Conservation (phyloP, 176 grass and related monocot species). For the Aegilops umbellulata region DNA sequence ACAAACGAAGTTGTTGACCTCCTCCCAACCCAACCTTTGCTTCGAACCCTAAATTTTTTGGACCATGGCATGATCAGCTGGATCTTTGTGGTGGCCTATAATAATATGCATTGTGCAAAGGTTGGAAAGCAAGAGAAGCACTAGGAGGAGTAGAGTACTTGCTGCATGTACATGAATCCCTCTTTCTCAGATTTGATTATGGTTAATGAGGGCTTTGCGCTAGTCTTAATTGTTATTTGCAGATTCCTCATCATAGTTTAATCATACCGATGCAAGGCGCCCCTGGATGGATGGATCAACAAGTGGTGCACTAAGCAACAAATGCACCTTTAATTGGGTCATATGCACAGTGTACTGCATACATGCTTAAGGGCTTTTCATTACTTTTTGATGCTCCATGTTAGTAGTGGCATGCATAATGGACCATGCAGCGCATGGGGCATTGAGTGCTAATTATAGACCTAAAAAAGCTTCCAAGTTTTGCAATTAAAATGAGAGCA, state of each 20-base stretch:
- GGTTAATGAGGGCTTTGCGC: conserved; percentile 18
- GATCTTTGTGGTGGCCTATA: conserved; percentile 32
- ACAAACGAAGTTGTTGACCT: conserved; percentile 34
- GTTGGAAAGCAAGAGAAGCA: conserved; percentile 34
- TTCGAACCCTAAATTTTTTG: conserved; percentile 5
- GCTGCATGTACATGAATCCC: neutral
- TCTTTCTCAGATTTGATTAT: conserved; percentile 16
- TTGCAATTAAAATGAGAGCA: neutral
- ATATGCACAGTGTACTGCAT: conserved; percentile 16
- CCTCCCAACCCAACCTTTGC: conserved; percentile 15
- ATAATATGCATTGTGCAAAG: conserved; percentile 9
- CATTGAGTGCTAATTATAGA: conserved; percentile 11
- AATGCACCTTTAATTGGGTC: conserved; percentile 21
- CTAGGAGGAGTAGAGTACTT: conserved; percentile 8
- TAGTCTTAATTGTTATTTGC: conserved; percentile 23
- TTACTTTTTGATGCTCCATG: conserved; percentile 34
- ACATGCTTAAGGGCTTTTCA: conserved; percentile 17
- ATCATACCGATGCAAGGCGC: conserved; percentile 26
- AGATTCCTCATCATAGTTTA: conserved; percentile 59
- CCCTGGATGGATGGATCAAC: conserved; percentile 22
- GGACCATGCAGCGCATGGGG: conserved; percentile 36
- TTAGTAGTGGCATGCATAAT: conserved; percentile 54
- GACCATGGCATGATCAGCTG: conserved; percentile 29
- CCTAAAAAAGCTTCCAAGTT: neutral
- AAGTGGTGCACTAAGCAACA: conserved; percentile 58